phyloP scores from a whole-genome alignment of 177 flowering plant species.

The Vitis hybrid region DNA sequence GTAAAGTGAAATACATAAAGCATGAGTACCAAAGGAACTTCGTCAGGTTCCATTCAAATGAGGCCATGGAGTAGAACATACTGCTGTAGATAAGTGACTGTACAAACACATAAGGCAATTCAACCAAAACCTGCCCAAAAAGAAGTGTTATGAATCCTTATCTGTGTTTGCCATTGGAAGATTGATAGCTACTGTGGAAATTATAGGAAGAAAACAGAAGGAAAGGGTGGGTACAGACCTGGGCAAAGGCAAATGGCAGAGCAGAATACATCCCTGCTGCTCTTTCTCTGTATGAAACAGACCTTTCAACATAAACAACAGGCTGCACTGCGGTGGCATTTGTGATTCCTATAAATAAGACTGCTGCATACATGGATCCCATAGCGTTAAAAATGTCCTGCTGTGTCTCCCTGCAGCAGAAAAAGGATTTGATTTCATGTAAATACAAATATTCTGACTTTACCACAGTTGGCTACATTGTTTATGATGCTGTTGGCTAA shows the following conservation, averaged over 20 bases:
- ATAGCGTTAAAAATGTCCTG: constrained; percentile 86
- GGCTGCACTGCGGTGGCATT: constrained; percentile 93
- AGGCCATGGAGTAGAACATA: constrained; percentile 82
- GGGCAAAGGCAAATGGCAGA: constrained; percentile 93
- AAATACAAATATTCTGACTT: no score
- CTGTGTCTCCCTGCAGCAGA: constrained; percentile 62
- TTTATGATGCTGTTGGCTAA: no score
- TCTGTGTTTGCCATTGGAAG: not conserved
- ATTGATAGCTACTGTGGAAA: not conserved
- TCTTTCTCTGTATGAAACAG: constrained; percentile 92
- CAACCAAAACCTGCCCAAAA: constrained; percentile 71
- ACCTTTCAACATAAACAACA: constrained; percentile 91
- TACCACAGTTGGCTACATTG: no score
- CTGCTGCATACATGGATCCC: constrained; percentile 96
- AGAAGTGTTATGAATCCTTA: not conserved
- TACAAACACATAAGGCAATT: constrained; percentile 85
- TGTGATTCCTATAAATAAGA: constrained; percentile 85
- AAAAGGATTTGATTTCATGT: not conserved
- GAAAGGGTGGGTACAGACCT: constrained; percentile 43
- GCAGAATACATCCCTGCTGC: constrained; percentile 98
- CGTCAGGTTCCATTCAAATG: constrained; percentile 71
- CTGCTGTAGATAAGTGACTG: constrained; percentile 72
- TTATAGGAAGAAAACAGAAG: not conserved
- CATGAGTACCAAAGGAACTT: constrained; percentile 80
- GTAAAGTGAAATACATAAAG: constrained; percentile 86